These are phyloP conservation scores for Brassica nigra DNA, from an alignment of 345 rosid genomes.

Conservation along the genomic window DNA sequence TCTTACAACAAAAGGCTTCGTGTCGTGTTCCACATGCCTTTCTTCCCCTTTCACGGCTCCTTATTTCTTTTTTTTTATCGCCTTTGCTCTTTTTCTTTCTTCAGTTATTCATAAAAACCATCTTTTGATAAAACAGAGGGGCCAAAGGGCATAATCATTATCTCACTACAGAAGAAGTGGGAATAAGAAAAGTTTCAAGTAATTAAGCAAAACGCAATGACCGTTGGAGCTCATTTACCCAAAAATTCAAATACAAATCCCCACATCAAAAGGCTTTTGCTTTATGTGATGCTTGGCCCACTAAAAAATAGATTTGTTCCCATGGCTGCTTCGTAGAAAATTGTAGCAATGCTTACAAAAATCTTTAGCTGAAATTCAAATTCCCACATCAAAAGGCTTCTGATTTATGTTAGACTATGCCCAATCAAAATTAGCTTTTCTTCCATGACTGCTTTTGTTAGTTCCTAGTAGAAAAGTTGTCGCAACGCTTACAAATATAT, in stretches of 20 bases:
- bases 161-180: background rate
- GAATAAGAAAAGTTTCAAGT: background rate
- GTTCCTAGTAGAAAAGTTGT: background rate
- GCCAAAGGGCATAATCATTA: constrained; percentile 18
- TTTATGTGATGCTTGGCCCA: background rate
- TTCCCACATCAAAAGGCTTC: too few relatives aligned
- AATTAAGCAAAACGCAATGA: constrained; percentile 9
- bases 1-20: constrained; percentile 25
- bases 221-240: constrained; percentile 38
- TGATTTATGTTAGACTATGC: too few relatives aligned
- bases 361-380: background rate
- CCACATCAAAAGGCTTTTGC: constrained; percentile 10
- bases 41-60: constrained; percentile 27
- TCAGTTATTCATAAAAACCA: background rate
- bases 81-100: background rate
- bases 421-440: background rate
- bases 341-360: background rate
- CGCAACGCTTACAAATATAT: background rate
- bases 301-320: background rate
- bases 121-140: background rate
- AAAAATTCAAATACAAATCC: background rate
- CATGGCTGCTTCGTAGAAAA: background rate
- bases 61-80: background rate
- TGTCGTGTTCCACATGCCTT: constrained; percentile 36
- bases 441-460: background rate